phyloP scores from a whole-genome alignment of 2,329 filamentous ascomycete genomes.

The Alternaria brassicae region DNA sequence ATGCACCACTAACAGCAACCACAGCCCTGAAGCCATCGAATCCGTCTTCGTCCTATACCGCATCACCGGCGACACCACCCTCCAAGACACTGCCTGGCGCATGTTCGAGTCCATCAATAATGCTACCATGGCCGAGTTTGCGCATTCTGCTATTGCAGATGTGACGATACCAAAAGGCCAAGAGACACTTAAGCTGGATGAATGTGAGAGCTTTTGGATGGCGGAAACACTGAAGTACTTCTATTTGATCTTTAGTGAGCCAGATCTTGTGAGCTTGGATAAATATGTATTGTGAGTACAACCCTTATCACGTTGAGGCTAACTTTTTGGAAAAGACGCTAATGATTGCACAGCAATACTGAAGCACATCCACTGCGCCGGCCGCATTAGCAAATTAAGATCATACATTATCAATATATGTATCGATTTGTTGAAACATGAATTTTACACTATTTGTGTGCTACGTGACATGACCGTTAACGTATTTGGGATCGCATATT shows the following conservation, averaged over 20 bases:
- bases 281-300: constrained; percentile 65
- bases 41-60: constrained; percentile 90
- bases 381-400: constrained; percentile 23
- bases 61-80: constrained; percentile 77
- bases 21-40: constrained; percentile 83
- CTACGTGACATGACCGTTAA: background rate
- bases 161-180: constrained; percentile 57
- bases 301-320: background rate
- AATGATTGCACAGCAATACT: constrained; percentile 52
- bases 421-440: background rate
- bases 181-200: constrained; percentile 39
- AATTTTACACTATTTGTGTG: background rate
- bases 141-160: constrained; percentile 73
- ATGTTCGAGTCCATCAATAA: constrained; percentile 80
- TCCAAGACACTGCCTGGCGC: constrained; percentile 83
- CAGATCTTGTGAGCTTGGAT: constrained; percentile 70
- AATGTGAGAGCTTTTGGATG: constrained; percentile 79
- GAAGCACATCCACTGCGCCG: constrained; percentile 61
- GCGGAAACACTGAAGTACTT: constrained; percentile 94
- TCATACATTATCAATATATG: background rate
- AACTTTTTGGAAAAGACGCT: background rate
- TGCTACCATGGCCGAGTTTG: constrained; percentile 70
- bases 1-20: background rate
- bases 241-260: constrained; percentile 78
- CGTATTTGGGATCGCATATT: background rate